Conservation (phyloP, 352 stramenopile genomes). For the Discostella stelligera region DNA sequence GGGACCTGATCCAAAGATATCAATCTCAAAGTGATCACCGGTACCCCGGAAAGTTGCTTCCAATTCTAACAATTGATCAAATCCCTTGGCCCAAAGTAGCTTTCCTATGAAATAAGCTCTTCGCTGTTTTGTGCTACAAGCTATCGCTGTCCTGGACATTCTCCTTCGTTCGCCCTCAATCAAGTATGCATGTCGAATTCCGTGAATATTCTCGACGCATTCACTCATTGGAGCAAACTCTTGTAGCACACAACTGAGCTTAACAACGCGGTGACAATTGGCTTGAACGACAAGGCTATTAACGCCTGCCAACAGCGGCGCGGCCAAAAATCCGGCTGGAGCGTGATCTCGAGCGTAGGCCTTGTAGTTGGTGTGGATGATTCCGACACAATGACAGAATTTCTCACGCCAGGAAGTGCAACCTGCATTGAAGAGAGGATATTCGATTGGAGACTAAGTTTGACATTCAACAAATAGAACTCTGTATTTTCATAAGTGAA, state of each 20-base stretch:
- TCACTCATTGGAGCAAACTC: constrained; percentile 83
- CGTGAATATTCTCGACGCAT: constrained; percentile 83
- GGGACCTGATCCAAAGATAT: constrained; percentile 83
- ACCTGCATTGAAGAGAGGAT: constrained; percentile 56
- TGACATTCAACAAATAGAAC: too few species aligned
- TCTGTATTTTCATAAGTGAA: too few species aligned
- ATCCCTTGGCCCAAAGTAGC: constrained; percentile 85
- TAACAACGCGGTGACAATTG: constrained; percentile 86
- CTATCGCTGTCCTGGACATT: constrained; percentile 7
- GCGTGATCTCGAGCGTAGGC: constrained; percentile 69
- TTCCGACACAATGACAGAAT: constrained; percentile 78
- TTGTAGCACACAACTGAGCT: constrained; percentile 79
- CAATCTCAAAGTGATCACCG: constrained; percentile 72
- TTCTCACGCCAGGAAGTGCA: constrained; percentile 68
- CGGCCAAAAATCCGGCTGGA: constrained; percentile 39
- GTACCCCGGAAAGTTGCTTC: constrained; percentile 59
- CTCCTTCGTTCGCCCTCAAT: constrained; percentile 31
- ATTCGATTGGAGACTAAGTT: constrained; percentile 8
- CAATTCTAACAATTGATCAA: constrained; percentile 80
- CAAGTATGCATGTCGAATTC: constrained; percentile 75
- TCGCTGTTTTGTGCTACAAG: not conserved
- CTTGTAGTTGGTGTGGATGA: constrained; percentile 85
- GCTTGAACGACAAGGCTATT: constrained; percentile 77
- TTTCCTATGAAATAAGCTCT: constrained; percentile 85
- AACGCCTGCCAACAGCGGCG: constrained; percentile 32